phyloP scores from a whole-genome alignment of 2,329 filamentous ascomycete genomes.

The Fusarium sp. region DNA sequence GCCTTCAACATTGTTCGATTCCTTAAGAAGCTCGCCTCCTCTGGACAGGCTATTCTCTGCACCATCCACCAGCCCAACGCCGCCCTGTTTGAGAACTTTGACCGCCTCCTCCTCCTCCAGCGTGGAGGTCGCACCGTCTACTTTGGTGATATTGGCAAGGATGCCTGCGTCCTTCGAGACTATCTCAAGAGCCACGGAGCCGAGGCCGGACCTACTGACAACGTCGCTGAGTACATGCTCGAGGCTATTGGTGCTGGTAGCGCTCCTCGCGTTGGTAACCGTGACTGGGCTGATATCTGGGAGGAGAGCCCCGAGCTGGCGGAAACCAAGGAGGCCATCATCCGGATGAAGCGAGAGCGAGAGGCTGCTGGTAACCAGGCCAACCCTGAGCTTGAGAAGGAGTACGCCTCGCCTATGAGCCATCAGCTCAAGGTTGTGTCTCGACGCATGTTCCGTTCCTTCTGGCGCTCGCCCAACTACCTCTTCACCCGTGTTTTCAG shows the following conservation, averaged over 20 bases:
- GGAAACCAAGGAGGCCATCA: conserved; percentile 74
- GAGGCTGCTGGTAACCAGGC: conserved; percentile 53
- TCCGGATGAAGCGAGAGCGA: conserved; percentile 73
- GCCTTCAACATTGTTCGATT: conserved; percentile 84
- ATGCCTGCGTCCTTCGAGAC: conserved; percentile 76
- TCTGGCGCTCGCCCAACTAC: conserved; percentile 90
- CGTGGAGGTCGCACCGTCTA: conserved; percentile 85
- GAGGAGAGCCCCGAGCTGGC: conserved; percentile 77
- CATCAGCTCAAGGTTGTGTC: conserved; percentile 85
- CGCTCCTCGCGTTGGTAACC: conserved; percentile 76
- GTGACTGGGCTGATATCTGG: conserved; percentile 87
- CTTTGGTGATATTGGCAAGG: conserved; percentile 84
- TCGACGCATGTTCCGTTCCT: conserved; percentile 78
- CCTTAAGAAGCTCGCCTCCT: conserved; percentile 80
- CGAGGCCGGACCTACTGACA: conserved; percentile 65
- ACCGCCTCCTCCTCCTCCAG: conserved; percentile 82
- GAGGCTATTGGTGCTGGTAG: conserved; percentile 85
- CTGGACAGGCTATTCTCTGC: conserved; percentile 88
- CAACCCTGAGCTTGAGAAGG: conserved; percentile 70
- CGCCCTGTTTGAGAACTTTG: conserved; percentile 88
- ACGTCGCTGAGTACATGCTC: conserved; percentile 83
- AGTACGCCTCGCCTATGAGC: conserved; percentile 83
- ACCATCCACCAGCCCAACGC: conserved; percentile 93
- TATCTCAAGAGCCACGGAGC: conserved; percentile 72
- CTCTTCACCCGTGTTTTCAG: conserved; percentile 89